Conservation (phyloP, 1,284 basidiomycete species). For the Ustilago lituana region DNA sequence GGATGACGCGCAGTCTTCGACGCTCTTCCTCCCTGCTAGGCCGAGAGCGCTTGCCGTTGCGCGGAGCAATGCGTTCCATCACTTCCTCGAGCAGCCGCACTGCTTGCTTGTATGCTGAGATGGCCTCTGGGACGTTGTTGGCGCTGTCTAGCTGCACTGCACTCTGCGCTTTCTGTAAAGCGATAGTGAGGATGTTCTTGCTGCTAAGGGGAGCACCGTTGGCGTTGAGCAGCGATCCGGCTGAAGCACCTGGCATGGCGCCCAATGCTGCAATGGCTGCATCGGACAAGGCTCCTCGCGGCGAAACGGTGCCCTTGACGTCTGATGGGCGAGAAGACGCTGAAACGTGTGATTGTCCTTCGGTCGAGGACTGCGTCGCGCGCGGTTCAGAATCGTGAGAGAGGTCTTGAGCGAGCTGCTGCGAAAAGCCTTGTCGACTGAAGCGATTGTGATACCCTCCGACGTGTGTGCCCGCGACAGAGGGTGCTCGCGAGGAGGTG, state of each 20-base stretch:
- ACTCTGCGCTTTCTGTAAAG: slow-evolving; percentile 68
- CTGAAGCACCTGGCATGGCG: slow-evolving; percentile 39
- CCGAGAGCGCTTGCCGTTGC: slow-evolving; percentile 48
- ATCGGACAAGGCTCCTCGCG: slow-evolving; percentile 45
- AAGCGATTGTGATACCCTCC: slow-evolving; percentile 41
- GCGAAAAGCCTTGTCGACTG: slow-evolving; percentile 26
- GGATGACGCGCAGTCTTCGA: slow-evolving; percentile 66
- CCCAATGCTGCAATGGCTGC: slow-evolving; percentile 48
- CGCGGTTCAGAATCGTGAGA: slow-evolving; percentile 4
- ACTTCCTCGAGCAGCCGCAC: slow-evolving; percentile 68
- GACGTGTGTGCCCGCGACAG: slow-evolving; percentile 21
- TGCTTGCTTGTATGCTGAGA: slow-evolving; percentile 67
- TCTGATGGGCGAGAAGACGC: slow-evolving; percentile 11
- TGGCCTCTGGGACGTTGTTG: slow-evolving; percentile 68
- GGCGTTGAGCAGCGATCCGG: slow-evolving; percentile 43
- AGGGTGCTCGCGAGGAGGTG: slow-evolving; percentile 32
- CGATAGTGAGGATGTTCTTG: slow-evolving; percentile 68
- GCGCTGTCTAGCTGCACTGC: slow-evolving; percentile 68
- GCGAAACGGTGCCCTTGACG: slow-evolving; percentile 11
- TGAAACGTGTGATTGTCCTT: neutral
- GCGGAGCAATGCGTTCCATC: slow-evolving; percentile 68
- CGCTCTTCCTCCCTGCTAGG: slow-evolving; percentile 66
- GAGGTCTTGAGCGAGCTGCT: slow-evolving; percentile 6
- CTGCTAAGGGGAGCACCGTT: slow-evolving; percentile 56
- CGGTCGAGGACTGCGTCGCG: neutral